Evolutionary conservation across 1,284 basidiomycete genomes (phyloP).

Genomic region (Cryptococcus hybrid): DNA sequence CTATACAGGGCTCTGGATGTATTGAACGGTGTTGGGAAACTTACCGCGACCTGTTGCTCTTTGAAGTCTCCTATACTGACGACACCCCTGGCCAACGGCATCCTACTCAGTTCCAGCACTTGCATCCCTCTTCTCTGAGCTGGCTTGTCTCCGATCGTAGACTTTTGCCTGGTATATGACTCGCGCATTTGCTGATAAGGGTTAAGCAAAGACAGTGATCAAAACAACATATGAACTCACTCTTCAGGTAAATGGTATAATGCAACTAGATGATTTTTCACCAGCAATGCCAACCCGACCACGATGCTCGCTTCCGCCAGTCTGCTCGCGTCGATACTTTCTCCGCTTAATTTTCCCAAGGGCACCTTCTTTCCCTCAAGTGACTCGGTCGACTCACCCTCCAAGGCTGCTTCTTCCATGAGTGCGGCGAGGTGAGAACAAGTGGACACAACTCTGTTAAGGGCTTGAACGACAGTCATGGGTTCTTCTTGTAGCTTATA

Average conservation of each 20-base stretch:
- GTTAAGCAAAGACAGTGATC: background rate
- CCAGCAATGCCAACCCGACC: conserved; percentile 73
- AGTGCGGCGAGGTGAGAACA: conserved; percentile 69
- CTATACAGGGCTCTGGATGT: too few species aligned
- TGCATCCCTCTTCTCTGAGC: conserved; percentile 53
- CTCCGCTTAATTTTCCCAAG: conserved; percentile 23
- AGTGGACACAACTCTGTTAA: conserved; percentile 78
- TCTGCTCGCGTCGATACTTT: conserved; percentile 19
- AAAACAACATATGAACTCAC: conserved; percentile 53
- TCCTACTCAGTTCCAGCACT: conserved; percentile 28
- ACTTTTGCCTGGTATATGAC: conserved; percentile 83
- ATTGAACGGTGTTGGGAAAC: conserved; percentile 6
- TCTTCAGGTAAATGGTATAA: conserved; percentile 83
- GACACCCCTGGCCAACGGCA: conserved; percentile 32
- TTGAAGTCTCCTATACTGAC: conserved; percentile 39
- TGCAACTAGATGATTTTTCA: conserved; percentile 77
- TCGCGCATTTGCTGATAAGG: conserved; percentile 72
- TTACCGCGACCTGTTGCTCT: conserved; percentile 38
- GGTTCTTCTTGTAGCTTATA: conserved; percentile 95
- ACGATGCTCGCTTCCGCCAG: conserved; percentile 61
- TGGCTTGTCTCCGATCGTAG: conserved; percentile 75
- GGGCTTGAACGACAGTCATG: conserved; percentile 74
- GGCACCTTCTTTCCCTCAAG: conserved; percentile 22
- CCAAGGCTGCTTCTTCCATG: conserved; percentile 22
- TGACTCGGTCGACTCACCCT: conserved; percentile 40